A percentile compares a stretch with the other conserved stretches of the same genome.
These are phyloP conservation scores for Populus davidiana DNA, from an alignment of 345 rosid species.

Conservation along the genomic window DNA sequence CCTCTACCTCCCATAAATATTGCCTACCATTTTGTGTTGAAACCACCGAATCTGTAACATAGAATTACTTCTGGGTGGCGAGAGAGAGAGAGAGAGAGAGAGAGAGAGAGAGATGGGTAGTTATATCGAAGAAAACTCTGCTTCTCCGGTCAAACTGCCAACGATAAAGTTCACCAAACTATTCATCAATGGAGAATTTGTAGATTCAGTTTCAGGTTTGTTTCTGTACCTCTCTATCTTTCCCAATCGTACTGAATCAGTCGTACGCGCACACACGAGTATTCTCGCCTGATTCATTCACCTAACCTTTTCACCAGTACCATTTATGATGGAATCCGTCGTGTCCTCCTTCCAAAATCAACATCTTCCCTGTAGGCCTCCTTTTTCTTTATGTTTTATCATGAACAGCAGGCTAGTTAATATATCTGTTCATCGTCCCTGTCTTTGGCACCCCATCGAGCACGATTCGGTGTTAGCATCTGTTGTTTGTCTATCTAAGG, in stretches of 20 bases:
- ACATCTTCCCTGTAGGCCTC: no score
- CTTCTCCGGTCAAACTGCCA: slow-evolving; percentile 31
- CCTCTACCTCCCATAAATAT: no score
- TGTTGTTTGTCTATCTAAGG: no score
- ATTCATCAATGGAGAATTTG: slow-evolving; percentile 65
- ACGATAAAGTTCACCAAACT: slow-evolving; percentile 59
- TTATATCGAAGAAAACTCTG: slow-evolving; percentile 29
- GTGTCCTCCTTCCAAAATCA: no score
- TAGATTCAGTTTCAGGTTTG: slow-evolving; percentile 55
- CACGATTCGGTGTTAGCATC: no score
- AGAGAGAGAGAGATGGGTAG: neutral
- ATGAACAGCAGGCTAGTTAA: no score
- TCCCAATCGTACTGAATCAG: neutral
- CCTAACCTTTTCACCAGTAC: no score
- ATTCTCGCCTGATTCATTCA: neutral
- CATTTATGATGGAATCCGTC: no score
- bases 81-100: neutral
- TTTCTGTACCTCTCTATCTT: neutral
- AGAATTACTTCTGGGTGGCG: neutral
- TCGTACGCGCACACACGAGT: no score
- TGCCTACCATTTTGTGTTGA: neutral
- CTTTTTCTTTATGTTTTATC: no score
- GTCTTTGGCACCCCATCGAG: no score
- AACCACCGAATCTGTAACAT: neutral
- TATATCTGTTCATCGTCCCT: no score